phyloP scores from a whole-genome alignment of 768 basidiomycete genomes.

The Suillus subluteus region DNA sequence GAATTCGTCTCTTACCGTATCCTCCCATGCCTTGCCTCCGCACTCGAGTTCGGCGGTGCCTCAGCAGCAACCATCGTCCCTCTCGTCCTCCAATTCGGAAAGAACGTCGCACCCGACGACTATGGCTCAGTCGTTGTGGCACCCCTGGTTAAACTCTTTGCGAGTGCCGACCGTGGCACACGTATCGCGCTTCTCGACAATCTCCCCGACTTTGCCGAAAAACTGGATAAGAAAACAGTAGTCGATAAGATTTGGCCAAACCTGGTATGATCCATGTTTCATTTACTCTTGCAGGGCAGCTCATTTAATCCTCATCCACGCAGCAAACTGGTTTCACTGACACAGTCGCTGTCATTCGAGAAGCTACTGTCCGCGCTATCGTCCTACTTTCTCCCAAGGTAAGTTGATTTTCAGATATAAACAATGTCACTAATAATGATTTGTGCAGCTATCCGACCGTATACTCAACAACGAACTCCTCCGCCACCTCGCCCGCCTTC shows the following conservation, averaged over 20 bases:
- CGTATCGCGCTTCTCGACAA: slow-evolving; percentile 93
- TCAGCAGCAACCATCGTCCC: slow-evolving; percentile 81
- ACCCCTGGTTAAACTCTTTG: slow-evolving; percentile 83
- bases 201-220: slow-evolving; percentile 81
- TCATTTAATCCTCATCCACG: not conserved
- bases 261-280: slow-evolving; percentile 53
- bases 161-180: slow-evolving; percentile 90
- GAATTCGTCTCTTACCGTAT: slow-evolving; percentile 86
- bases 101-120: slow-evolving; percentile 67
- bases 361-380: slow-evolving; percentile 90
- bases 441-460: slow-evolving; percentile 77
- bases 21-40: slow-evolving; percentile 82
- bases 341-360: slow-evolving; percentile 91
- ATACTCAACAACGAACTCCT: slow-evolving; percentile 96
- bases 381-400: slow-evolving; percentile 86
- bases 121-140: slow-evolving; percentile 70
- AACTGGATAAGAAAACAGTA: slow-evolving; percentile 83
- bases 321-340: slow-evolving; percentile 97
- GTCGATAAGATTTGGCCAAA: slow-evolving; percentile 92
- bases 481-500: slow-evolving; percentile 89
- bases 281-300: not conserved
- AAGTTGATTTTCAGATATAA: slow-evolving; percentile 10
- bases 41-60: slow-evolving; percentile 78
- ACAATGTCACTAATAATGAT: slow-evolving; percentile 8
- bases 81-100: slow-evolving; percentile 80